Evolutionary conservation across 495 filamentous ascomycete species (phyloP), one percentile per base, ranked within the genome.

Genomic region (Penicillium malachiteum): DNA sequence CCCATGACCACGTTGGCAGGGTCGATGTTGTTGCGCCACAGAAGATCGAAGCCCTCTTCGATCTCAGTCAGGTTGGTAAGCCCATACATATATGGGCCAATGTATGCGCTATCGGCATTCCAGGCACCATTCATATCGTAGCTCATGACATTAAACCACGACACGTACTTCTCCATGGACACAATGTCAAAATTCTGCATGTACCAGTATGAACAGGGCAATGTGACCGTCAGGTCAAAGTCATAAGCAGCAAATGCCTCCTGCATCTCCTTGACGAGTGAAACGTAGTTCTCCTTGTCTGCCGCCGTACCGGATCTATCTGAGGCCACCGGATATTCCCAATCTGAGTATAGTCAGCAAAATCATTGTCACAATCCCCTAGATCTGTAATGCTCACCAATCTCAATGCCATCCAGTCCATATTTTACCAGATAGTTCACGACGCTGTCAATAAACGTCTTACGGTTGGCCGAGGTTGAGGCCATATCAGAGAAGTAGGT

Each of bases 111-210:
- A 8, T 41, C 14, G 7, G 62, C 11, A 10, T 71, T 59, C 43
- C 58, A 54, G 50, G 35, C 9, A 26, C 61, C 61, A 45, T 60
- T 55, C 1, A 80, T 31, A 57, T 81, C 77, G 50, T 83, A 84
- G 10, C 54, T 62, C 82, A 86, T 86, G 30, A 84, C 3, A 51
- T 84, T 84, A 51, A 82, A 64, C 59, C 68, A 84, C 51, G 81
- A 77, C 2, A 78, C 66, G 35, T 66, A 42, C 2, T 66, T 18
- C 14, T 67, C 45, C 18, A 79, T 57, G 0, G 32, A 16, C 7
- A 65, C 40, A 17, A 83, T 21, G 50, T 82, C 72, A 53, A 83
- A 84, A 7, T 62, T 38, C 14, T 71, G 65, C 5, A 84, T 49
- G 48, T 84, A 84, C 48, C 48, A 51, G 18, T 51, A 51, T 8